These are phyloP conservation scores for Candida ascalaphidarum DNA, from an alignment of 805 yeast genomes.

Conservation along the genomic window DNA sequence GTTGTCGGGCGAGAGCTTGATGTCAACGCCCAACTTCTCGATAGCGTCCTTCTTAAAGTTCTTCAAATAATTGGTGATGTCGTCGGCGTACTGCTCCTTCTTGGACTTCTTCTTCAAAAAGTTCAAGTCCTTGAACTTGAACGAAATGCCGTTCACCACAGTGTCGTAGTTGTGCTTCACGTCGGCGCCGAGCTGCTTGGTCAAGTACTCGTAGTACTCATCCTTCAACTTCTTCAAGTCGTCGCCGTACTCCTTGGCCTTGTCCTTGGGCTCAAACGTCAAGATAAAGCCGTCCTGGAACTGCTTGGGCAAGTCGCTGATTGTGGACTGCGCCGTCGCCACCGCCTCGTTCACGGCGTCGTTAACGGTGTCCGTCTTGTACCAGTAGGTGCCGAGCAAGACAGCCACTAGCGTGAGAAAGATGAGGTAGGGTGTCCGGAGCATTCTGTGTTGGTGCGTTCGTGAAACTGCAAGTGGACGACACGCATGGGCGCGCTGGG, in stretches of 20 bases:
- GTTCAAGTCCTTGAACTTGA: conserved; percentile 4
- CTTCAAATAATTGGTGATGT: conserved; percentile 3
- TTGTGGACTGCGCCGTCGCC: not conserved
- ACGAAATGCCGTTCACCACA: conserved; percentile 4
- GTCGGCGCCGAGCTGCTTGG: conserved; percentile 1
- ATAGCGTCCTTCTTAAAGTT: conserved; percentile 2
- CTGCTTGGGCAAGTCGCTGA: not conserved
- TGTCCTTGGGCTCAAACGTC: conserved; percentile 1
- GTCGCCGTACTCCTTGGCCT: not conserved
- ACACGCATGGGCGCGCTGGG: not conserved
- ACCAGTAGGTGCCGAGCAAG: not conserved
- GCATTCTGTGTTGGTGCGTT: not conserved
- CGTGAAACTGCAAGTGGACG: not conserved
- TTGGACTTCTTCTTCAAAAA: not conserved
- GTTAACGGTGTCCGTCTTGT: not conserved
- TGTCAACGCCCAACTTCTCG: conserved; percentile 2
- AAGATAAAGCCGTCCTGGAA: conserved; percentile 1
- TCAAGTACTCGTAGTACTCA: not conserved
- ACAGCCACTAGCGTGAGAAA: not conserved
- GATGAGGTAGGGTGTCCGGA: not conserved
- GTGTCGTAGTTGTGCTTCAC: conserved; percentile 5
- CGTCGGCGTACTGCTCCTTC: conserved; percentile 1
- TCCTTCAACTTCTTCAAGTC: not conserved
- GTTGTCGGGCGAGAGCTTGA: conserved; percentile 7
- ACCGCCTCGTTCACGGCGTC: not conserved